These are phyloP conservation scores for Xylaria telfairii DNA, from an alignment of 495 filamentous ascomycete species.

Conservation along the genomic window DNA sequence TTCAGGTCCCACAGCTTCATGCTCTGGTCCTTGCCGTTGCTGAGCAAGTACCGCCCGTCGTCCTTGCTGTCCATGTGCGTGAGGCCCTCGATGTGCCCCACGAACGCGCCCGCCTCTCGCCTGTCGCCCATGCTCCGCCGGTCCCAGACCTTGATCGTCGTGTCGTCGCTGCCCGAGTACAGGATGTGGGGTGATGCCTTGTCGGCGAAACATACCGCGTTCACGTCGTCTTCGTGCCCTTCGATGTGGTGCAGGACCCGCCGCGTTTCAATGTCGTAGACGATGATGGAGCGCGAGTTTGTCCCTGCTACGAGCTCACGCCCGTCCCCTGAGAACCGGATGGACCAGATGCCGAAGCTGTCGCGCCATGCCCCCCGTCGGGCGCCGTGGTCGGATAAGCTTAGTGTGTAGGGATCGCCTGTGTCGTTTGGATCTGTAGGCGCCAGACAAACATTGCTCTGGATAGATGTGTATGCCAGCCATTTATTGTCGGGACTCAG, in stretches of 20 bases:
- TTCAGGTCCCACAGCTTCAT: constrained; percentile 98
- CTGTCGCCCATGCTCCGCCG: constrained; percentile 85
- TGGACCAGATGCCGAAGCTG: constrained; percentile 76
- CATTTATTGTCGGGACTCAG: constrained; percentile 91
- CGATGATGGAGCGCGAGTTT: constrained; percentile 75
- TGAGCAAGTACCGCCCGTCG: constrained; percentile 91
- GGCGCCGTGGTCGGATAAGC: constrained; percentile 64
- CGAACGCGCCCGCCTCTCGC: constrained; percentile 88
- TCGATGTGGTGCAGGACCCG: constrained; percentile 73
- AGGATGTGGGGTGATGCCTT: constrained; percentile 88
- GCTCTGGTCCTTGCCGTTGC: constrained; percentile 93
- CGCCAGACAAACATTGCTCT: constrained; percentile 80
- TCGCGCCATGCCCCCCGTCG: constrained; percentile 47
- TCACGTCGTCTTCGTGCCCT: constrained; percentile 88
- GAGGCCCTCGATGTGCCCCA: constrained; percentile 91
- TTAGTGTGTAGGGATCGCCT: constrained; percentile 76
- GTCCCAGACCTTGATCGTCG: constrained; percentile 96
- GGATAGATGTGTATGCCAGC: constrained; percentile 87
- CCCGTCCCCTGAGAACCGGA: constrained; percentile 93
- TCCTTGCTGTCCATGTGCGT: constrained; percentile 98
- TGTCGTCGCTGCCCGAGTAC: constrained; percentile 95
- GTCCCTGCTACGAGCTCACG: constrained; percentile 91
- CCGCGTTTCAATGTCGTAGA: constrained; percentile 90
- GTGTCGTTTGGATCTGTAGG: constrained; percentile 82
- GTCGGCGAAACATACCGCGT: constrained; percentile 96